Evolutionary conservation across 2,329 filamentous ascomycete species (phyloP).

Genomic region (Paraphoma chrysanthemicola): DNA sequence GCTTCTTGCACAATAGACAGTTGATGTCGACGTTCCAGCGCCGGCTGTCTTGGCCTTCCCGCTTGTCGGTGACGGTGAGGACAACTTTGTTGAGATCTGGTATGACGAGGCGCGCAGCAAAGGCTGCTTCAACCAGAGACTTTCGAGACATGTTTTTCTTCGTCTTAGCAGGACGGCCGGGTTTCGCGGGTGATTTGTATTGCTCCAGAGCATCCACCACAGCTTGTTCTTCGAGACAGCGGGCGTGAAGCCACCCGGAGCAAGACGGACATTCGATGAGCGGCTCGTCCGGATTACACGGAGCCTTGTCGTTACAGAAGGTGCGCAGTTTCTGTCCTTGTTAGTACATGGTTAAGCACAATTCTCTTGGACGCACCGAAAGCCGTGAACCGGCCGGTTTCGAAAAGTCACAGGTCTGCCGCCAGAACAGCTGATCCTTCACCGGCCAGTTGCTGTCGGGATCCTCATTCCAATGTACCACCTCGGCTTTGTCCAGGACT

Average conservation of each 20-base stretch:
- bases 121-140: background rate
- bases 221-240: conserved; percentile 41
- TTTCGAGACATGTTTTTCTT: conserved; percentile 2
- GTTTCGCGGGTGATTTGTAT: conserved; percentile 2
- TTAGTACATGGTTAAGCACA: background rate
- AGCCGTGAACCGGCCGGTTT: conserved; percentile 22
- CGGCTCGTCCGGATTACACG: conserved; percentile 52
- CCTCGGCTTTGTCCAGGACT: conserved; percentile 66
- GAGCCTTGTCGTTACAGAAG: conserved; percentile 50
- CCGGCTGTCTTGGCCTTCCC: conserved; percentile 3
- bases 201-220: conserved; percentile 10
- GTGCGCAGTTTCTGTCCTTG: conserved; percentile 33
- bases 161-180: conserved; percentile 2
- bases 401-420: conserved; percentile 50
- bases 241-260: conserved; percentile 52
- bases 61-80: conserved; percentile 27
- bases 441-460: conserved; percentile 57
- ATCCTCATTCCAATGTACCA: conserved; percentile 73
- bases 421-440: conserved; percentile 51
- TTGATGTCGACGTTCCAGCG: conserved; percentile 23
- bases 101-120: conserved; percentile 12
- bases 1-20: conserved; percentile 25
- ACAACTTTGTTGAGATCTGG: conserved; percentile 6
- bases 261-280: conserved; percentile 53
- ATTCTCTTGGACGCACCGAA: conserved; percentile 39